These are phyloP conservation scores for Tuber microsphaerosporum DNA, from an alignment of 495 filamentous ascomycete species.

Conservation along the genomic window DNA sequence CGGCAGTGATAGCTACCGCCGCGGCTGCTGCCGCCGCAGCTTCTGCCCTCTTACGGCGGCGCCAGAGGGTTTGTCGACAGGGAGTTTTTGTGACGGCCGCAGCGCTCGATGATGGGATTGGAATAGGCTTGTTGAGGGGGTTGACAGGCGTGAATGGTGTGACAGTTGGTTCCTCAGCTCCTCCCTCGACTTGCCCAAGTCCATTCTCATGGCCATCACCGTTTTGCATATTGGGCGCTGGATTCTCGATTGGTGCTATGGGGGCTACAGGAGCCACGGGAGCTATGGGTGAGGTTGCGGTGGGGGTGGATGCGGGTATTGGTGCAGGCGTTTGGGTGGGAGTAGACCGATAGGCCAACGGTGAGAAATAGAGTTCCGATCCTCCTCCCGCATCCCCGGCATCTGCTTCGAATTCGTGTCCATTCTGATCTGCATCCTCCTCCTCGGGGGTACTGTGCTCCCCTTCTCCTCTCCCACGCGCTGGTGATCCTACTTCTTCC, in stretches of 20 bases:
- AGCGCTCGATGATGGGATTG: neutral
- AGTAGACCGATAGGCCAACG: neutral
- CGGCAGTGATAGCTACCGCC: neutral
- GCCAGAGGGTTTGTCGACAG: constrained; percentile 27
- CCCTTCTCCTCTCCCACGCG: constrained; percentile 4
- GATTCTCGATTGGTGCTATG: neutral
- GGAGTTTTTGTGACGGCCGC: neutral
- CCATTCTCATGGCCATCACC: constrained; percentile 1
- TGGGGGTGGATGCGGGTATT: neutral
- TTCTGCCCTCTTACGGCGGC: constrained; percentile 25
- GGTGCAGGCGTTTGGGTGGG: neutral
- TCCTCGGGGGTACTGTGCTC: neutral
- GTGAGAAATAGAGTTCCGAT: neutral
- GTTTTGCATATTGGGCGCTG: neutral
- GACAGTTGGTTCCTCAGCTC: neutral
- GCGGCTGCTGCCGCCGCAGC: constrained; percentile 9
- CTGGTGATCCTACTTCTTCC: neutral
- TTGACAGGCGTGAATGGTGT: neutral
- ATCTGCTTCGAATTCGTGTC: constrained; percentile 1
- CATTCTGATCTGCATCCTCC: neutral
- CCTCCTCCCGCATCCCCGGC: neutral
- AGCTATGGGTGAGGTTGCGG: neutral
- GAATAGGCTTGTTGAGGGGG: constrained; percentile 1
- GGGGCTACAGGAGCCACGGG: constrained; percentile 1
- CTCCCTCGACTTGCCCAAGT: neutral